phyloP scores from a whole-genome alignment of 2,329 filamentous ascomycete genomes.

The Fusarium sp. region DNA sequence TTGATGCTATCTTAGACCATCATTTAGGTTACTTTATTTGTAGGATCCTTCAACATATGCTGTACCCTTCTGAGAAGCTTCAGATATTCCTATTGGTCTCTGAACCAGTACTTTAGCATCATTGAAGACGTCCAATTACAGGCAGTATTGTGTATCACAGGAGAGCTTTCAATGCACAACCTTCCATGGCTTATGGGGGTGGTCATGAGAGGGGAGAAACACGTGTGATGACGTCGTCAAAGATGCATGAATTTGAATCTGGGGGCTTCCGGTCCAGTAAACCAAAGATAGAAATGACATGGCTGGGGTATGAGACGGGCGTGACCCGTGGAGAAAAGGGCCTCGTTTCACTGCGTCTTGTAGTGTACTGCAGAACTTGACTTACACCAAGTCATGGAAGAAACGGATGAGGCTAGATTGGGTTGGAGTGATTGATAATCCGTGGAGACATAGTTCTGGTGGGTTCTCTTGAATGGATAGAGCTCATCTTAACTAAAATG shows the following conservation, averaged over 20 bases:
- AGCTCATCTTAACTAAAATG: slow-evolving; percentile 6
- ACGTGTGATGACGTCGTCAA: slow-evolving; percentile 35
- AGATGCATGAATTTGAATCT: slow-evolving; percentile 30
- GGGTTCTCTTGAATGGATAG: slow-evolving; percentile 22
- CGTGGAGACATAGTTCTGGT: slow-evolving; percentile 22
- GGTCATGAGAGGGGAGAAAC: slow-evolving; percentile 27
- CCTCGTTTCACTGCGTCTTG: slow-evolving; percentile 24
- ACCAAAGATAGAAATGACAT: slow-evolving; percentile 27
- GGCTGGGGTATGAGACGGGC: slow-evolving; percentile 25
- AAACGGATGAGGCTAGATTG: slow-evolving; percentile 10
- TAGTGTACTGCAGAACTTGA: neutral
- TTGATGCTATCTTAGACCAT: neutral
- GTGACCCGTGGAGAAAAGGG: slow-evolving; percentile 13
- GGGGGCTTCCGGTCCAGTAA: slow-evolving; percentile 8
- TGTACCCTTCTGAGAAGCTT: neutral
- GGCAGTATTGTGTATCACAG: neutral
- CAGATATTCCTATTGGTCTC: neutral
- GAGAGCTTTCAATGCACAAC: slow-evolving; percentile 12
- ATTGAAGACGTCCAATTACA: slow-evolving; percentile 3
- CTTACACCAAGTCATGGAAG: neutral
- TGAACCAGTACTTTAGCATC: neutral
- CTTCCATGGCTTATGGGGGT: slow-evolving; percentile 5
- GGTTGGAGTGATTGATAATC: slow-evolving; percentile 31
- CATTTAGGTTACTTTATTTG: neutral
- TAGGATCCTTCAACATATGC: neutral